These are phyloP conservation scores for Trypanosoma rangeli DNA, from an alignment of 208 protist species.

Conservation along the genomic window DNA sequence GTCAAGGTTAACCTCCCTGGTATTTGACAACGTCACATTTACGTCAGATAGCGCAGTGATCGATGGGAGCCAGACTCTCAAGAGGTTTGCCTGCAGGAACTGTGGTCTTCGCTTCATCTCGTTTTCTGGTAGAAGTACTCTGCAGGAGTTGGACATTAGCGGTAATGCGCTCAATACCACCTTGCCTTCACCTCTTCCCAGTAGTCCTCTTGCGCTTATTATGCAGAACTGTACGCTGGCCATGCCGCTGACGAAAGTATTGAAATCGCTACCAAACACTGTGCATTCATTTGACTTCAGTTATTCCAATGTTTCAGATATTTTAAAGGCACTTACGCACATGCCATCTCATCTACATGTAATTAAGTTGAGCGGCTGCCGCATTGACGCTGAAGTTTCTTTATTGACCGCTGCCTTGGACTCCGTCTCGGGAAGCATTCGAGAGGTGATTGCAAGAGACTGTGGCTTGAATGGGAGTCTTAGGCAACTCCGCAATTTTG, in stretches of 20 bases:
- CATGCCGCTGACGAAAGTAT: neutral
- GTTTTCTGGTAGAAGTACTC: neutral
- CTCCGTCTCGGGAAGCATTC: neutral
- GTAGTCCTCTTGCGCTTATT: neutral
- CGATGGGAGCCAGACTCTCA: neutral
- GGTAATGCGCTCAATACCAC: neutral
- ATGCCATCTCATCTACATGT: neutral
- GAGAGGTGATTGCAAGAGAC: neutral
- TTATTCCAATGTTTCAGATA: neutral
- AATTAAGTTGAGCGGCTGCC: conserved; percentile 1
- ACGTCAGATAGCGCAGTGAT: neutral
- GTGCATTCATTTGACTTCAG: conserved; percentile 8
- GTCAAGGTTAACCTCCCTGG: neutral
- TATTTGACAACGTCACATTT: conserved; percentile 7
- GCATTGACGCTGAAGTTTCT: conserved; percentile 1
- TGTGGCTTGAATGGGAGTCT: conserved; percentile 3
- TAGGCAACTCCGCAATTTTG: neutral
- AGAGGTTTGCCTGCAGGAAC: conserved; percentile 5
- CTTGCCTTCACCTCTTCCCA: conserved; percentile 5
- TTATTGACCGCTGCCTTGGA: neutral
- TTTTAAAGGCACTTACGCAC: neutral
- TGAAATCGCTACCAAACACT: neutral
- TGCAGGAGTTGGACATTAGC: conserved; percentile 9
- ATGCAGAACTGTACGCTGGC: neutral
- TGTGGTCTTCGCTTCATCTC: conserved; percentile 11